Evolutionary conservation across 176 grass and related monocot genomes (phyloP).

Genomic region (maize (Zea mays)): DNA sequence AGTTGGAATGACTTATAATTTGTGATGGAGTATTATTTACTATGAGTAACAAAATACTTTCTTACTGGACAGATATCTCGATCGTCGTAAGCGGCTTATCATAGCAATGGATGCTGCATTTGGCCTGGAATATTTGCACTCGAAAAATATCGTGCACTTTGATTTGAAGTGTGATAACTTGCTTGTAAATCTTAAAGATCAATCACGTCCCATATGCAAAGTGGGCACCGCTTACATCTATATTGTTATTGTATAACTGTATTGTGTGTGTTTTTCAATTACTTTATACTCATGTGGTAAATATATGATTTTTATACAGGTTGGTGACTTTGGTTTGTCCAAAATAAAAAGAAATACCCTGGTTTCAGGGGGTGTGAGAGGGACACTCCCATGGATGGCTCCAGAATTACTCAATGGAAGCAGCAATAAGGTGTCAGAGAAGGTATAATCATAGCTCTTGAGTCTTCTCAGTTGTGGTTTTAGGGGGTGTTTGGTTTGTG

Average conservation of each 20-base stretch:
- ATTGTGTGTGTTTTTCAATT: conserved; percentile 24
- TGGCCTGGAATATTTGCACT: conserved; percentile 94
- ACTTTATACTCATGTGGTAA: conserved; percentile 10
- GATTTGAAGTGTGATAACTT: conserved; percentile 95
- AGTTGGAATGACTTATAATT: no score
- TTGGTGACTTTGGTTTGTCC: conserved; percentile 91
- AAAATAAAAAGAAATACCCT: conserved; percentile 93
- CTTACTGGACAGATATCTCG: conserved; percentile 58
- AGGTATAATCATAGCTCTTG: conserved; percentile 50
- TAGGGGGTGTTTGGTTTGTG: background rate
- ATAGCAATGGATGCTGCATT: conserved; percentile 96
- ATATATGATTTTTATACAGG: conserved; percentile 45
- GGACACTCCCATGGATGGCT: conserved; percentile 87
- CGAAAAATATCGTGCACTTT: conserved; percentile 93
- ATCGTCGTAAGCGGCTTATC: conserved; percentile 82
- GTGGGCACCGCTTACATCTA: conserved; percentile 41
- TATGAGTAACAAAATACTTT: conserved; percentile 33
- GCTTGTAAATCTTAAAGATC: conserved; percentile 95
- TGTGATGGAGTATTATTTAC: conserved; percentile 8
- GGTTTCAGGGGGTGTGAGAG: conserved; percentile 94
- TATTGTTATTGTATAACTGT: conserved; percentile 1
- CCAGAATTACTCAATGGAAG: conserved; percentile 87
- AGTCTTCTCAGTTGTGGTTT: background rate
- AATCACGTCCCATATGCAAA: conserved; percentile 86
- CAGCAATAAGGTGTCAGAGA: conserved; percentile 88